Base-by-base conservation (phyloP, 768 basidiomycete species). In the Kwoniella sp. region DNA sequence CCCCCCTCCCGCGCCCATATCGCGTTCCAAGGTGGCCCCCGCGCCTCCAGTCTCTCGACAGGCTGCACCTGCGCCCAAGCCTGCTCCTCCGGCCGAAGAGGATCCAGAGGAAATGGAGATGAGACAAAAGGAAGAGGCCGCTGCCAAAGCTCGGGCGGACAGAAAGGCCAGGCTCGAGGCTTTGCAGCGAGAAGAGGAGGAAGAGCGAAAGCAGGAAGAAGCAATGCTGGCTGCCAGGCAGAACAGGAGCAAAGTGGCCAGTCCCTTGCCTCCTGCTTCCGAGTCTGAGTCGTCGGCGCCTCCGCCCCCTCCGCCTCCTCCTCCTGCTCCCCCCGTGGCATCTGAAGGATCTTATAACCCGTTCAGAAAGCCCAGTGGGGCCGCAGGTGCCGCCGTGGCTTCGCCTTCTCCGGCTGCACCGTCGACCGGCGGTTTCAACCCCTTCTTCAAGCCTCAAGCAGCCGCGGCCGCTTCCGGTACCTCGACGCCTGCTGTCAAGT, bases 101-200 rank as follows among this genome's bases (percentile, higher is more conserved):
- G 89, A 93, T 59, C 83, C 83, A 0, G 89, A 90, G 69, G 92
- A 95, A 56, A 82, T 80, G 37, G 79, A 76, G 14, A 69, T 95
- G 9, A 80, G 79, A 47, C 81, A 79, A 11, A 81, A 85, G 11
- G 86, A 90, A 69, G 86, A 81, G 53, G 81, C 80, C 2, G 65
- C 90, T n/a, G 78, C 79, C 43, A 86, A 84, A 70, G 83, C 83
- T 56, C 65, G 85, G 60, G 88, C 80, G n/a, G 75, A 75, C 44
- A 81, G 87, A 1, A 79, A 79, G 15, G 85, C 80, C 39, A 78
- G 84, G 20, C 53, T 78, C 40, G 69, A 69, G 38, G 57, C 73
- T 42, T 74, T 91, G 17, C 82, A 85, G 43, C 80, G 82, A 60
- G 78, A 89, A 17, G 87, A 90, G 71, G 76, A 80, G 59, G 80